Evolutionary conservation across 441 rosid genomes (phyloP).

Genomic region (Arabidopsis hybrid): DNA sequence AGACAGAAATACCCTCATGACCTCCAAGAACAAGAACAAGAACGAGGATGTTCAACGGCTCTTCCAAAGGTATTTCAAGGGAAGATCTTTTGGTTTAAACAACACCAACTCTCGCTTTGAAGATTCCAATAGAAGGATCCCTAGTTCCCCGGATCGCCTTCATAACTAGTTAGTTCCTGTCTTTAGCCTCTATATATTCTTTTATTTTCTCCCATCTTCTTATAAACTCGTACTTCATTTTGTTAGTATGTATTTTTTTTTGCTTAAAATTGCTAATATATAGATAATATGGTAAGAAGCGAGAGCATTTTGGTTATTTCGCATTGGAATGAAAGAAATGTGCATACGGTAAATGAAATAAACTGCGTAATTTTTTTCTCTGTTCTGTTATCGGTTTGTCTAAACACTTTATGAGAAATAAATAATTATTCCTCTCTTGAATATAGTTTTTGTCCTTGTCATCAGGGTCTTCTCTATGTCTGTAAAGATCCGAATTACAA

Average conservation of each 20-base stretch:
- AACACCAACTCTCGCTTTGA: slow-evolving; percentile 48
- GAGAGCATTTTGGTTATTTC: slow-evolving; percentile 2
- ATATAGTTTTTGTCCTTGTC: slow-evolving; percentile 22
- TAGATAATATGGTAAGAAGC: background rate
- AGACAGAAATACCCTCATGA: slow-evolving; percentile 25
- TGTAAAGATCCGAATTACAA: background rate
- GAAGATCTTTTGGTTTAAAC: slow-evolving; percentile 31
- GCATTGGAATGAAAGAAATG: slow-evolving; percentile 1
- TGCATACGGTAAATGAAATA: background rate
- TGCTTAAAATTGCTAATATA: background rate
- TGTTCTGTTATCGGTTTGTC: background rate
- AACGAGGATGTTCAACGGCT: slow-evolving; percentile 41
- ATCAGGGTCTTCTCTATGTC: background rate
- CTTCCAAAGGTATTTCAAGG: slow-evolving; percentile 42
- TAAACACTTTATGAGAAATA: background rate
- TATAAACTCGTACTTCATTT: slow-evolving; percentile 1
- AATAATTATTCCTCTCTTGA: slow-evolving; percentile 2
- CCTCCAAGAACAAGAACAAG: slow-evolving; percentile 25
- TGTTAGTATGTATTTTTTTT: slow-evolving; percentile 1
- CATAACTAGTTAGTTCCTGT: slow-evolving; percentile 62
- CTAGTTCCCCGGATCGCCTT: slow-evolving; percentile 94
- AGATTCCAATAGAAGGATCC: slow-evolving; percentile 70
- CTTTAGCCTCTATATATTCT: slow-evolving; percentile 22
- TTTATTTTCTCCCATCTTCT: slow-evolving; percentile 27
- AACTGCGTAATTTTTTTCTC: background rate